phyloP scores from a whole-genome alignment of 306 rosid genomes.

The Medicago lupulina region DNA sequence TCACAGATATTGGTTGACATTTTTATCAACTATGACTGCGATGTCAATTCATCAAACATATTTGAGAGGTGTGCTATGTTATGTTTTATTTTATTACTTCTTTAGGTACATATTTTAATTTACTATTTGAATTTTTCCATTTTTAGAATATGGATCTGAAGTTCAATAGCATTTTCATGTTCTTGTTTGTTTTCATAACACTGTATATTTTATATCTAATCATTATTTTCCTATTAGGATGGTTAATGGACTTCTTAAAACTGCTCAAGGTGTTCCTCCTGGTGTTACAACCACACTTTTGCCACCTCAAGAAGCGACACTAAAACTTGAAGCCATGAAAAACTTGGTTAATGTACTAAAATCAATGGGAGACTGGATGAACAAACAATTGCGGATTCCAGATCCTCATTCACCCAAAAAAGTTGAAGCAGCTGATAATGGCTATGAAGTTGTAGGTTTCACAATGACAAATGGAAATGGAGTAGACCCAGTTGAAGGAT shows the following conservation, averaged over 20 bases:
- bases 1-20: conserved; percentile 98
- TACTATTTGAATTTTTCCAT: conserved; percentile 26
- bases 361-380: conserved; percentile 98
- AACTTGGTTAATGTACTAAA: conserved; percentile 79
- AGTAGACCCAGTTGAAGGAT: conserved; percentile 80
- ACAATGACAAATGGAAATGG: conserved; percentile 73
- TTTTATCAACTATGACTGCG: conserved; percentile 96
- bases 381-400: conserved; percentile 89
- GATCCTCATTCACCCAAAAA: conserved; percentile 77
- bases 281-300: conserved; percentile 85
- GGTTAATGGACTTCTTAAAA: conserved; percentile 99
- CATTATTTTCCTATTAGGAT: conserved; percentile 65
- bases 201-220: conserved; percentile 32
- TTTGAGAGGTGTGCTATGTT: conserved; percentile 83
- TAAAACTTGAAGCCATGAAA: conserved; percentile 96
- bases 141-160: conserved; percentile 36
- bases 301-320: conserved; percentile 91
- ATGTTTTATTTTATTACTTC: conserved; percentile 16
- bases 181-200: conserved; percentile 21
- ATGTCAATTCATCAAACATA: conserved; percentile 99
- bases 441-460: conserved; percentile 58
- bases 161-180: conserved; percentile 21
- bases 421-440: conserved; percentile 59
- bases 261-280: conserved; percentile 99
- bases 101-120: conserved; percentile 15